Percentiles rank a stretch among this genome's conserved stretches.
phyloP scores from a whole-genome alignment of 2,329 filamentous ascomycete genomes.

The Bipolaris sorokiniana region DNA sequence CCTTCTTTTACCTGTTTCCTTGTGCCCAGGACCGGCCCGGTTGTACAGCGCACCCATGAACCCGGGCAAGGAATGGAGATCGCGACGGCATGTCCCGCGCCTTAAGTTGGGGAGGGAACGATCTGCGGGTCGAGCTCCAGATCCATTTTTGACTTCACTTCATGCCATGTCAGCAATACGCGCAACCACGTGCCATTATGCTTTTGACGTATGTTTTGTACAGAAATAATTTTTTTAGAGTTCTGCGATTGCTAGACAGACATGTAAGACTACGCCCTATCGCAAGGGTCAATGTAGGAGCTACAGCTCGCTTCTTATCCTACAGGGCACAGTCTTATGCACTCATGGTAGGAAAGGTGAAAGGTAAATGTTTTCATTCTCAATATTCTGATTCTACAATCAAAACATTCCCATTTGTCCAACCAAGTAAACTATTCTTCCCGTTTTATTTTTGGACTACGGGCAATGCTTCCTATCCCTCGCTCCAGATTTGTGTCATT shows the following conservation, averaged over 20 bases:
- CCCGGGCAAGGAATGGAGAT: slow-evolving; percentile 1
- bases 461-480: not conserved
- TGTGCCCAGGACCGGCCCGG: slow-evolving; percentile 31
- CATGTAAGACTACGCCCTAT: too few relatives aligned
- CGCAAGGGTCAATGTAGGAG: too few relatives aligned
- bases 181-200: too few relatives aligned
- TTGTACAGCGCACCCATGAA: slow-evolving; percentile 20
- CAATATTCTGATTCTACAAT: not conserved
- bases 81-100: not conserved
- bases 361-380: not conserved
- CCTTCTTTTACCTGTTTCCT: not conserved
- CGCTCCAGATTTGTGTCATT: not conserved
- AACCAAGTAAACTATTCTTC: slow-evolving; percentile 9
- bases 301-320: too few relatives aligned
- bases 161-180: not conserved
- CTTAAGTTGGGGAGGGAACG: not conserved
- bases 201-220: too few relatives aligned
- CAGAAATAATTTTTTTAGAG: too few relatives aligned
- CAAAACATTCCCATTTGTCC: too few relatives aligned
- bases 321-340: too few relatives aligned
- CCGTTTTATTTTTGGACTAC: slow-evolving; percentile 12
- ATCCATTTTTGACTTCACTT: not conserved
- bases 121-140: slow-evolving; percentile 8
- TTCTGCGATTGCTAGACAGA: too few relatives aligned
- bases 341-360: not conserved